These are phyloP conservation scores for Guadua angustifolia DNA, from an alignment of 176 grass and related monocot species.

Conservation along the genomic window DNA sequence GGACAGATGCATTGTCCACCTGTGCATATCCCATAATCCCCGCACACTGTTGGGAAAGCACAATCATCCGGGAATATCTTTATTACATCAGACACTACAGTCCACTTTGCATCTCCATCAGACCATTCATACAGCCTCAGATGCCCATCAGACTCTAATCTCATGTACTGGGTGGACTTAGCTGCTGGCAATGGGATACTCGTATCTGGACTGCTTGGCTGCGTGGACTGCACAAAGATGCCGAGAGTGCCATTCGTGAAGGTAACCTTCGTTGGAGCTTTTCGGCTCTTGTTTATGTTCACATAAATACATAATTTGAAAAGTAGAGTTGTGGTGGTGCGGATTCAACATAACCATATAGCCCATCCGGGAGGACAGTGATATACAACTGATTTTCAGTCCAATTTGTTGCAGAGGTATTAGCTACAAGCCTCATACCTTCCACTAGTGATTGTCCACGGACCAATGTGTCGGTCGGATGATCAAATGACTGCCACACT, in stretches of 20 bases:
- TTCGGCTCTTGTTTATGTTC: neutral
- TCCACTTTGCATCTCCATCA: slow-evolving; percentile 34
- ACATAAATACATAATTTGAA: neutral
- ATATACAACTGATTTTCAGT: slow-evolving; percentile 34
- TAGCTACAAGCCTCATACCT: slow-evolving; percentile 37
- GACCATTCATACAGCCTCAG: slow-evolving; percentile 55
- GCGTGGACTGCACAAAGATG: neutral
- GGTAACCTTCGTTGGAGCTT: slow-evolving; percentile 25
- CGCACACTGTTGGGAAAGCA: slow-evolving; percentile 53
- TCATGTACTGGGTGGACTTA: slow-evolving; percentile 44
- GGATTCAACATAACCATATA: slow-evolving; percentile 41
- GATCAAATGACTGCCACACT: slow-evolving; percentile 62
- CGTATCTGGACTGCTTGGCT: neutral
- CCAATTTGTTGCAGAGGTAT: slow-evolving; percentile 39
- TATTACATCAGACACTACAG: slow-evolving; percentile 37
- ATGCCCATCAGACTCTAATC: slow-evolving; percentile 47
- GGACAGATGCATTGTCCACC: slow-evolving; percentile 57
- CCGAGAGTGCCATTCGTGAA: slow-evolving; percentile 35
- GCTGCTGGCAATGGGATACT: slow-evolving; percentile 4
- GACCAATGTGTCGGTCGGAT: slow-evolving; percentile 51
- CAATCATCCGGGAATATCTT: slow-evolving; percentile 51
- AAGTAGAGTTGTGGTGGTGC: slow-evolving; percentile 47
- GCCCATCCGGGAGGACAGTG: slow-evolving; percentile 23
- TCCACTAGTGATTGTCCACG: slow-evolving; percentile 36
- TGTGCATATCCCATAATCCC: slow-evolving; percentile 61